Evolutionary conservation across 345 rosid species (phyloP), one percentile per base, ranked within the genome.

Genomic region (Hibiscus syriacus): DNA sequence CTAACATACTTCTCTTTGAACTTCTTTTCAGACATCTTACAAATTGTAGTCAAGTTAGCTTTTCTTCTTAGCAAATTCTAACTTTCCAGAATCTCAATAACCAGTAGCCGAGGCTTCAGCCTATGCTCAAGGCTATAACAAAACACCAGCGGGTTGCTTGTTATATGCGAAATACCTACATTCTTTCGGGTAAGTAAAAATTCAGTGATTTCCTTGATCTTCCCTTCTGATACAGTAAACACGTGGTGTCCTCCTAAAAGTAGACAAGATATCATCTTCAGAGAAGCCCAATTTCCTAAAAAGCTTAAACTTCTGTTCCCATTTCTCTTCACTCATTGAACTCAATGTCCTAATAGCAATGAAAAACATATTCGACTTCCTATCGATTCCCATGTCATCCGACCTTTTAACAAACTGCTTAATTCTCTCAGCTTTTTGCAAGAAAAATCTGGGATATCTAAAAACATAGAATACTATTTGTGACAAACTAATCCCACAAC

Each of bases 241-340:
- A 59, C 77, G 70, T 1, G 85, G 87, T 46, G 14, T 27, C 66
- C 34, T 81, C 67, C 76, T 75, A 39, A 76, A 74, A n/a, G 67
- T 43, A 11, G 5, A 26, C 27, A 71, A 0, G 16, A 72, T 76
- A 56, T 81, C 69, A 22, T 68, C 77, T 30, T 76, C 80, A 4
- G 78, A 64, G 11, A 76, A 74, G 30, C 82, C 82, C 55, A 79
- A 55, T 4, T 61, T 46, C 72, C 64, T 38, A 13, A 81, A 52
- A 56, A 79, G 62, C 56, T 69, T 67, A 72, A 76, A 19, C 58
- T 76, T 79, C 12, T 11, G 69, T 54, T 79, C 77, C 76, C 77
- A 81, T 3, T 12, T 76, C 69, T 72, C 68, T 27, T 3, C 10
- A n/a, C 19, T 61, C 82, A 72, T 70, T 2, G 80, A 79, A 67